A percentile compares a stretch with the other conserved stretches of the same genome.
Conservation (phyloP, 345 rosid genomes). For the Populus tremula region DNA sequence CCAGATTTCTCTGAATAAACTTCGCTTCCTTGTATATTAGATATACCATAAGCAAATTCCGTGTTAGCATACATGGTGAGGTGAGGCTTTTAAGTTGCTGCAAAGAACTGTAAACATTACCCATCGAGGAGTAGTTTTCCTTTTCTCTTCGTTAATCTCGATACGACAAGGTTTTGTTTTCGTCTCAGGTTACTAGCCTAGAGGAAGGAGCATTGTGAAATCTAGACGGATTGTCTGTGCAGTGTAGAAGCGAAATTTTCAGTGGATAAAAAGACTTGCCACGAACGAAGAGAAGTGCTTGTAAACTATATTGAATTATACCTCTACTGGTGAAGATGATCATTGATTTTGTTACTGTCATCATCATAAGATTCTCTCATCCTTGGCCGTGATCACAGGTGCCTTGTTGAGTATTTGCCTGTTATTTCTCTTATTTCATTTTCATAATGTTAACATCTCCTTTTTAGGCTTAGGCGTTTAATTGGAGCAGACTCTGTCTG, state of each 20-base stretch:
- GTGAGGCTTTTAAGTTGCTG: constrained; percentile 21
- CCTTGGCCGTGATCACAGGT: neutral
- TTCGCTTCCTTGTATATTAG: constrained; percentile 2
- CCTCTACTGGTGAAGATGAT: neutral
- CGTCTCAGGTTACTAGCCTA: neutral
- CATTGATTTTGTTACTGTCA: neutral
- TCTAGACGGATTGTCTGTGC: neutral
- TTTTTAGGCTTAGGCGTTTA: neutral
- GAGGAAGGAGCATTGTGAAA: neutral
- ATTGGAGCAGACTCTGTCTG: neutral
- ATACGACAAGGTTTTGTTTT: neutral
- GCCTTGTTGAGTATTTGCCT: neutral
- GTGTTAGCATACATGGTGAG: constrained; percentile 8
- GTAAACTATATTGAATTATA: neutral
- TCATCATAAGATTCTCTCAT: neutral
- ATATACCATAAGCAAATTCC: constrained; percentile 1
- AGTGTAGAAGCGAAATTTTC: neutral
- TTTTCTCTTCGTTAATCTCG: neutral
- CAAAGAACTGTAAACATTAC: neutral
- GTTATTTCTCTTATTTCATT: neutral
- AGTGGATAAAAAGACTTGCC: neutral
- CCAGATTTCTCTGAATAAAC: constrained; percentile 51
- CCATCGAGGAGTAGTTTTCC: neutral
- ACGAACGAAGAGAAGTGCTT: neutral
- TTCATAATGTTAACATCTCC: neutral